Conservation (phyloP, 176 grass and related monocot species). For the Zea mays region Zm-B73-REFERENCE-NAM-5.0 NC_050097.1:212328001-212328500, state of each 20-base stretch:
- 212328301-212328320: conserved; percentile 55
- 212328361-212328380: conserved; percentile 36
- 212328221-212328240: conserved; percentile 46
- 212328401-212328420: conserved; percentile 40
- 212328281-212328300: conserved; percentile 37
- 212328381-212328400: conserved; percentile 54
- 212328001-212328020: conserved; percentile 77
- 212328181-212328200: conserved; percentile 43
- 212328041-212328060: conserved; percentile 44
- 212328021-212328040: conserved; percentile 63
- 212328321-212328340: conserved; percentile 77
- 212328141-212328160: conserved; percentile 67
- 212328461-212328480: neutral
- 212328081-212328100: conserved; percentile 44
- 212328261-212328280: conserved; percentile 28
- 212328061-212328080: conserved; percentile 44
- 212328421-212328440: conserved; percentile 43
- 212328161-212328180: conserved; percentile 68
- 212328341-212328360: conserved; percentile 37
- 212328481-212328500: conserved; percentile 6
- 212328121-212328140: conserved; percentile 56
- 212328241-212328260: conserved; percentile 39
- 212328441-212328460: too few relatives aligned
- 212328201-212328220: conserved; percentile 27
- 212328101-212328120: conserved; percentile 48